These are phyloP conservation scores for Neurospora pannonica DNA, from an alignment of 495 filamentous ascomycete species.

Conservation along the genomic window DNA sequence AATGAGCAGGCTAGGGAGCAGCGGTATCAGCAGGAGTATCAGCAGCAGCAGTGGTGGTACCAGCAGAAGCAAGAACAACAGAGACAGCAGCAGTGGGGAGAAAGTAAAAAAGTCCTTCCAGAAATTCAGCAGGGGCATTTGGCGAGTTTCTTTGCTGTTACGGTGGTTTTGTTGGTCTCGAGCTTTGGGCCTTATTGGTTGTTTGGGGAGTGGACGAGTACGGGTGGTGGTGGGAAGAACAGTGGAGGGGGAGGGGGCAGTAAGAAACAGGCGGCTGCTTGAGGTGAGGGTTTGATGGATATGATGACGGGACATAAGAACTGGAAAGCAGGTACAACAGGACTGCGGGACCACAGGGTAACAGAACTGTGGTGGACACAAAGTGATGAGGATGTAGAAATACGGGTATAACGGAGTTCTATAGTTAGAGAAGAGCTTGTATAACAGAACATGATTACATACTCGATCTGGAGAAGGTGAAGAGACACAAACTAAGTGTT, in stretches of 20 bases:
- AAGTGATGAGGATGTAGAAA: neutral
- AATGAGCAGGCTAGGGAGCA: neutral
- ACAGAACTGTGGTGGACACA: neutral
- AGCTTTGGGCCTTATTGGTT: constrained; percentile 25
- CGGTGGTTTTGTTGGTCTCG: constrained; percentile 29
- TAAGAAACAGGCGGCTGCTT: neutral
- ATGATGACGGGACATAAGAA: neutral
- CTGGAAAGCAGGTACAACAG: neutral
- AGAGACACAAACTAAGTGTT: neutral
- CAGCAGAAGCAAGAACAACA: constrained; percentile 28
- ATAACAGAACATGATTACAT: too few relatives aligned
- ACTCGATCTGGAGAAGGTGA: too few relatives aligned
- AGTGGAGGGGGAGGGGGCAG: neutral
- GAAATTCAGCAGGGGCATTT: neutral
- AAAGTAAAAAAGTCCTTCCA: neutral
- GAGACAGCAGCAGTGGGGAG: constrained; percentile 4
- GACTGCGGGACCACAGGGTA: neutral
- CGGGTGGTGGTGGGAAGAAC: constrained; percentile 1
- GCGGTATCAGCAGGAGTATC: neutral
- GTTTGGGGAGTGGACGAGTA: constrained; percentile 13
- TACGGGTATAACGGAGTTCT: neutral
- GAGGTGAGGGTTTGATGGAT: neutral
- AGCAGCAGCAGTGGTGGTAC: constrained; percentile 22
- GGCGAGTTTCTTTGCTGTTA: constrained; percentile 32
- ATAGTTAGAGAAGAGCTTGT: neutral